Evolutionary conservation across 306 rosid species (phyloP).

Genomic region (Gleditsia sinensis): DNA sequence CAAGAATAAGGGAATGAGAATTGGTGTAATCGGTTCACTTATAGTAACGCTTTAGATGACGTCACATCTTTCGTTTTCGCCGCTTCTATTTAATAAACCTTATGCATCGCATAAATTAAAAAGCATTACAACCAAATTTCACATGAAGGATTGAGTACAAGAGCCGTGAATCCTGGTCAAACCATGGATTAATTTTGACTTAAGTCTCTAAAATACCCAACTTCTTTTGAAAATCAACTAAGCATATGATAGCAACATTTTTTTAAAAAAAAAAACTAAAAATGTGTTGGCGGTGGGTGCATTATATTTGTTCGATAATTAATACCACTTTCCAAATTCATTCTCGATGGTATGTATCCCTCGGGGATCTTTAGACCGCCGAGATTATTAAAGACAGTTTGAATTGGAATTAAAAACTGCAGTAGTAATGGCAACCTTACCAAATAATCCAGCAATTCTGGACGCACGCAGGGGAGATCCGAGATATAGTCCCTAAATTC

Average conservation of each 20-base stretch:
- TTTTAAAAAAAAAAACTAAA: too few species aligned
- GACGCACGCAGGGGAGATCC: background rate
- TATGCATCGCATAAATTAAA: too few species aligned
- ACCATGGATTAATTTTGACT: background rate
- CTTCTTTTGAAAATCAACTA: too few species aligned
- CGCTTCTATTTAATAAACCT: too few species aligned
- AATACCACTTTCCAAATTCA: too few species aligned
- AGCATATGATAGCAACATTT: too few species aligned
- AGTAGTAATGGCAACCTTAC: too few species aligned
- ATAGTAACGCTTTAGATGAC: background rate
- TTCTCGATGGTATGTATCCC: background rate
- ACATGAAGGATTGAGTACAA: background rate
- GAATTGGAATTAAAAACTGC: background rate
- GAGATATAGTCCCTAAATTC: background rate
- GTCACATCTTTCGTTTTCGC: background rate
- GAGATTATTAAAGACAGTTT: background rate
- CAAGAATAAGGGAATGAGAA: conserved; percentile 41
- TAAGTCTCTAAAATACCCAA: background rate
- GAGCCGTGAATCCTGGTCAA: background rate
- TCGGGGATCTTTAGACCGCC: background rate
- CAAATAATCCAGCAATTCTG: background rate
- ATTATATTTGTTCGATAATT: too few species aligned
- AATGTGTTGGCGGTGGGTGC: too few species aligned
- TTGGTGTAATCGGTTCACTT: conserved; percentile 38
- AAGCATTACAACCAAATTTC: background rate